Conservation (phyloP, 129 eudicot genomes). For the Flaveria brownii region DNA sequence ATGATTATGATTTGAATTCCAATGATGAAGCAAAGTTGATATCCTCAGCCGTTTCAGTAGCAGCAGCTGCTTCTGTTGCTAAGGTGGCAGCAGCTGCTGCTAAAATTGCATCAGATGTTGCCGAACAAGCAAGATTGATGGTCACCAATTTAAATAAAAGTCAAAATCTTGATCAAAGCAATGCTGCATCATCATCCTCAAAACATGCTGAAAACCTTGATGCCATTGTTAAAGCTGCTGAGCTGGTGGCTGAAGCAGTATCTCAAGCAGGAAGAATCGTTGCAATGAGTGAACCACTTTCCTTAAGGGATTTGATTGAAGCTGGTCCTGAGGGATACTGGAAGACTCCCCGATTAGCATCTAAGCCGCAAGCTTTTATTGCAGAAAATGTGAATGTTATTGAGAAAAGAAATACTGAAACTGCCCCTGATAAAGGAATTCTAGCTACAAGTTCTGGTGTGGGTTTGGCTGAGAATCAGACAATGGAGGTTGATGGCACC, state of each 20-base stretch:
- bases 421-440: constrained; percentile 39
- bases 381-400: constrained; percentile 23
- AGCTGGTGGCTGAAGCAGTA: constrained; percentile 92
- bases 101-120: constrained; percentile 69
- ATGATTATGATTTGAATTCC: constrained; percentile 43
- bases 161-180: constrained; percentile 22
- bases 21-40: constrained; percentile 68
- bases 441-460: constrained; percentile 18
- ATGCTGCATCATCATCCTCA: constrained; percentile 16
- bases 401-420: constrained; percentile 20
- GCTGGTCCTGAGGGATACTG: constrained; percentile 77
- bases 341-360: constrained; percentile 43
- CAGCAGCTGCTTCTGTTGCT: constrained; percentile 93
- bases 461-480: constrained; percentile 28
- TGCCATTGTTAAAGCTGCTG: constrained; percentile 86
- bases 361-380: constrained; percentile 31
- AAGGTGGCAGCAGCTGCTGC: constrained; percentile 99
- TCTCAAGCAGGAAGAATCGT: constrained; percentile 90
- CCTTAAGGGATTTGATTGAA: constrained; percentile 49
- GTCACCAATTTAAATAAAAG: constrained; percentile 46
- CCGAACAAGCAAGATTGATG: constrained; percentile 68
- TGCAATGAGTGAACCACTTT: constrained; percentile 68
- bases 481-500: constrained; percentile 31
- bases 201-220: constrained; percentile 46
- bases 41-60: constrained; percentile 77